Evolutionary conservation across 75 land plant genomes (phyloP).

Genomic region (Chamaecyparis obtusa): DNA sequence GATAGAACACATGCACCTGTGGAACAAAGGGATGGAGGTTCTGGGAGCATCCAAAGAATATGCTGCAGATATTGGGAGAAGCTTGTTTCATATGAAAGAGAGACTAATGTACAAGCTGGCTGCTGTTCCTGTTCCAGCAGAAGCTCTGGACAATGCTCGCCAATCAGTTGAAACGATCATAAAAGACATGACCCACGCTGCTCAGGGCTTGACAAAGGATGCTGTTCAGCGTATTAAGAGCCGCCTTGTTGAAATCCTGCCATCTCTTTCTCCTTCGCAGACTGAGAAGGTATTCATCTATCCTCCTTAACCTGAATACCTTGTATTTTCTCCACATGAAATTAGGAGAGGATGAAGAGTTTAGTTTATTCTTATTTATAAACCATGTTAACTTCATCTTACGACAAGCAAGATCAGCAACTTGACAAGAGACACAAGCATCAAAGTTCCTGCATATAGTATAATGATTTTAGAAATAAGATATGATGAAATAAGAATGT

Average conservation of each 20-base stretch:
- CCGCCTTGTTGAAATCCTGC: slow-evolving; percentile 14
- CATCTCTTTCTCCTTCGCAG: slow-evolving; percentile 17
- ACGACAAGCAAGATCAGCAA: neutral
- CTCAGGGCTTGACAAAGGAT: slow-evolving; percentile 16
- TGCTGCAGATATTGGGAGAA: slow-evolving; percentile 14
- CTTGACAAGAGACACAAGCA: too few species aligned
- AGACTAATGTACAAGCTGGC: slow-evolving; percentile 16
- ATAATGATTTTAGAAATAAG: too few species aligned
- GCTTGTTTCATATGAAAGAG: slow-evolving; percentile 12
- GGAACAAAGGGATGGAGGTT: slow-evolving; percentile 6
- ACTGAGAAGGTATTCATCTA: slow-evolving; percentile 13
- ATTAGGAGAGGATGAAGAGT: neutral
- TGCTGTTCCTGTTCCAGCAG: slow-evolving; percentile 12
- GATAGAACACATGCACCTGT: slow-evolving; percentile 6
- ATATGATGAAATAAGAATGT: too few species aligned
- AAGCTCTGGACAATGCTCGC: slow-evolving; percentile 11
- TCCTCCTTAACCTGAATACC: neutral
- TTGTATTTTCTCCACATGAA: neutral
- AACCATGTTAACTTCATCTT: neutral
- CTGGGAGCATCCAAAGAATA: slow-evolving; percentile 16
- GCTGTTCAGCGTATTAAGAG: slow-evolving; percentile 7
- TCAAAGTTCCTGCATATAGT: too few species aligned
- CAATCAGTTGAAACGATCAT: slow-evolving; percentile 13
- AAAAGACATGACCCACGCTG: slow-evolving; percentile 14
- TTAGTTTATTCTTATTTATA: neutral